Percentiles rank a stretch among this genome's conserved stretches.
Conservation (phyloP, 352 stramenopile genomes). For the Globisporangium parvum region DNA sequence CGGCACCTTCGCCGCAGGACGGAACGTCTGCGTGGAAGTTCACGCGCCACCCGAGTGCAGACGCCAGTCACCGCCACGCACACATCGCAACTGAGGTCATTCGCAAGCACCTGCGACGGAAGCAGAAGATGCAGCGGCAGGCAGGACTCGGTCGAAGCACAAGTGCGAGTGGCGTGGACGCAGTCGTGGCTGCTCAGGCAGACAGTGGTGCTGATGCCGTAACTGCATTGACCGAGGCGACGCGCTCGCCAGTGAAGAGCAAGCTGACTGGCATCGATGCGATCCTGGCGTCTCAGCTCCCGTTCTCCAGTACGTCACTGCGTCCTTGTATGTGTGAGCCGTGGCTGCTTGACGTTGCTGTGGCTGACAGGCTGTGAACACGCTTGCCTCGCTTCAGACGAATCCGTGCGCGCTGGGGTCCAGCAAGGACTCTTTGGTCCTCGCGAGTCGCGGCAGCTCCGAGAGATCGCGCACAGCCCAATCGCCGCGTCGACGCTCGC, state of each 20-base stretch:
- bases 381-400: slow-evolving; percentile 5
- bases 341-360: background rate
- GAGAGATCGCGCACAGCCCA: slow-evolving; percentile 21
- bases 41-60: slow-evolving; percentile 25
- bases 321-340: background rate
- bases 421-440: slow-evolving; percentile 38
- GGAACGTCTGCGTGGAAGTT: slow-evolving; percentile 37
- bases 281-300: slow-evolving; percentile 14
- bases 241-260: background rate
- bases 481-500: slow-evolving; percentile 10
- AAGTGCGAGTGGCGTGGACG: background rate
- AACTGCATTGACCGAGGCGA: background rate
- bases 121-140: slow-evolving; percentile 12
- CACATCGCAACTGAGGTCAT: slow-evolving; percentile 36
- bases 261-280: slow-evolving; percentile 7
- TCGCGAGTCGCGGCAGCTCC: slow-evolving; percentile 32
- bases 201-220: background rate
- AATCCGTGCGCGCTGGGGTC: slow-evolving; percentile 31
- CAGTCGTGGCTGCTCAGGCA: background rate
- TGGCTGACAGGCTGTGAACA: background rate
- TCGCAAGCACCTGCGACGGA: slow-evolving; percentile 27
- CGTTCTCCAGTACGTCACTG: slow-evolving; percentile 25
- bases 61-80: slow-evolving; percentile 27
- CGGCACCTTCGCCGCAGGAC: background rate
- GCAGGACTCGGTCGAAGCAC: background rate